phyloP scores from a whole-genome alignment of 306 rosid genomes.

The Sesbania bispinosa region DNA sequence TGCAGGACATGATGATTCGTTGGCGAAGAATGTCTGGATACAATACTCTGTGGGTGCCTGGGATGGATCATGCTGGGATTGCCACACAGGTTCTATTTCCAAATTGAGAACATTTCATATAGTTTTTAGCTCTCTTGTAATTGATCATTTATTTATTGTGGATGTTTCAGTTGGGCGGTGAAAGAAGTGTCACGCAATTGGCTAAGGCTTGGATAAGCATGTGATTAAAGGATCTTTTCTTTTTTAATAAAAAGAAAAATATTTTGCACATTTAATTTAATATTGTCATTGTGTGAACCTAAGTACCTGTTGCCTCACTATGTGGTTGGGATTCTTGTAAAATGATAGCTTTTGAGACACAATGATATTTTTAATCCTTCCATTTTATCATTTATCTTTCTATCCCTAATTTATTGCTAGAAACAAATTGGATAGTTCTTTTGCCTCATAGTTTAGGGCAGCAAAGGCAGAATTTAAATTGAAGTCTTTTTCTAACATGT shows the following conservation, averaged over 20 bases:
- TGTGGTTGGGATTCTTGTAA: not conserved
- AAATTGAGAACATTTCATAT: slow-evolving; percentile 1
- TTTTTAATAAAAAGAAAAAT: not conserved
- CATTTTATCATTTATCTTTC: not conserved
- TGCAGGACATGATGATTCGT: slow-evolving; percentile 91
- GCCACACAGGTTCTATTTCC: slow-evolving; percentile 82
- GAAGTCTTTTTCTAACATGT: not conserved
- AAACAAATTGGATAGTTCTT: not conserved
- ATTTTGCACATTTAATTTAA: not conserved
- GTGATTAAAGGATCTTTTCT: too few species aligned
- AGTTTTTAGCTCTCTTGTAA: not conserved
- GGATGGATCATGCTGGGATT: slow-evolving; percentile 96
- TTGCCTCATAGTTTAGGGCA: not conserved
- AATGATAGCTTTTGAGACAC: slow-evolving; percentile 1
- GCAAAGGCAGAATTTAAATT: not conserved
- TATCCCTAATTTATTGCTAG: not conserved
- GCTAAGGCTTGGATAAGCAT: not conserved
- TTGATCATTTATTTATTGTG: slow-evolving; percentile 13
- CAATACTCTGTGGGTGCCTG: slow-evolving; percentile 96
- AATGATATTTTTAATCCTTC: not conserved
- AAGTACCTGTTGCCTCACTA: not conserved
- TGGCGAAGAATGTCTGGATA: slow-evolving; percentile 95
- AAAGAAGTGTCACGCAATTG: not conserved
- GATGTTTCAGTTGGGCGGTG: not conserved
- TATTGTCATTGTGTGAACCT: not conserved